These are phyloP conservation scores for Thalassiosira mediterranea DNA, from an alignment of 352 stramenopile species.

Conservation along the genomic window DNA sequence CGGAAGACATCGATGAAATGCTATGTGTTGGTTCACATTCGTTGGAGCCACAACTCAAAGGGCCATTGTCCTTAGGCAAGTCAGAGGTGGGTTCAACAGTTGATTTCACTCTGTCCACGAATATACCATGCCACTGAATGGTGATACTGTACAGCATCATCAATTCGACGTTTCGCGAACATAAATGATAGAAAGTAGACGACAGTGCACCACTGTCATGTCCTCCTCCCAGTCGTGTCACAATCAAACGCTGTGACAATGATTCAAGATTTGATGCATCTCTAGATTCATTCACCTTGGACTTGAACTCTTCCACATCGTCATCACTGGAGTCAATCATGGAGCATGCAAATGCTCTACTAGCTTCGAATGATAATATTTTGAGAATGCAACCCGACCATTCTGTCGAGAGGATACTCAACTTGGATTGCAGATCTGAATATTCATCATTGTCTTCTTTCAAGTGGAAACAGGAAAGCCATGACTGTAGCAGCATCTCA, in stretches of 20 bases:
- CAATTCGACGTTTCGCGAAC: slow-evolving; percentile 42
- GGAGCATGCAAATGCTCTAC: slow-evolving; percentile 36
- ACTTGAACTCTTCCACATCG: slow-evolving; percentile 16
- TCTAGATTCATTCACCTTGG: slow-evolving; percentile 11
- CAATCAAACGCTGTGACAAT: slow-evolving; percentile 27
- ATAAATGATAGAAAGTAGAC: slow-evolving; percentile 43
- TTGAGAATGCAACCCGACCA: slow-evolving; percentile 52
- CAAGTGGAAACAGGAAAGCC: slow-evolving; percentile 37
- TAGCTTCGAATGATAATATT: slow-evolving; percentile 52
- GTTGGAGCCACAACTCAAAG: not conserved
- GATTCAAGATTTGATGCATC: slow-evolving; percentile 40
- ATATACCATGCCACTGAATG: slow-evolving; percentile 32
- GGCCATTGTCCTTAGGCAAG: not conserved
- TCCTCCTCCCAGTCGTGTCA: slow-evolving; percentile 26
- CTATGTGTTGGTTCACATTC: slow-evolving; percentile 17
- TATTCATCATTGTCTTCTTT: slow-evolving; percentile 12
- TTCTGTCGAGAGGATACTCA: slow-evolving; percentile 24
- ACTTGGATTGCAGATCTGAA: not conserved
- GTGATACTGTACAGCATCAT: slow-evolving; percentile 36
- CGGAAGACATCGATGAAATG: slow-evolving; percentile 46
- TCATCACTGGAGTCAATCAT: slow-evolving; percentile 31
- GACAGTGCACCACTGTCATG: slow-evolving; percentile 26
- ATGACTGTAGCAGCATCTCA: slow-evolving; percentile 33
- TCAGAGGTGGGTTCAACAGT: slow-evolving; percentile 1
- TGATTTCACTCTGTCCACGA: slow-evolving; percentile 21